Evolutionary conservation across 768 basidiomycete species (phyloP), one percentile per base, ranked within the genome.

Genomic region (Sarcodon sp.): DNA sequence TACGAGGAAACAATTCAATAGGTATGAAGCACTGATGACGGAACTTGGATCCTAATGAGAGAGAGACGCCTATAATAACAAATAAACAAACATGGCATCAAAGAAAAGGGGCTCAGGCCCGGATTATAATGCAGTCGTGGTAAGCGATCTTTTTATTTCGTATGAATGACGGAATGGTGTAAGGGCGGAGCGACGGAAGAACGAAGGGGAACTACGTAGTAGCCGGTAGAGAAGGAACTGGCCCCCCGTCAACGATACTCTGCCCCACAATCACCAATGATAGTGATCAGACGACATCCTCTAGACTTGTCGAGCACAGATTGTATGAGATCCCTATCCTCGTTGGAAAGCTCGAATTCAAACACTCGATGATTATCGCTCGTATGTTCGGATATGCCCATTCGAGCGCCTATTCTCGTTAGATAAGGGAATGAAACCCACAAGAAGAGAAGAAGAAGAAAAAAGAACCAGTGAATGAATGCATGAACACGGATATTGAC

Each of bases 211-310:
- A 27, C 21, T 27, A 27, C 21, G 21, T 27, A 27, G 21, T 27
- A 27, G 21, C 21, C 21, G 21, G 21, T 27, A 27, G 2, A 27
- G 2, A 27, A 27, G 21, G 21, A 27, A 4, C 21, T 27, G 21
- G 21, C 2, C 37, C 39, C 13, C 39, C 39, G 35, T 61, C 59
- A 79, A 32, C 87, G 80, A 64, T 90, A 90, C 66, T 90, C 87
- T 5, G 81, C 79, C 35, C 87, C 87, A 60, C 87, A 90, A 61
- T 90, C 87, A 8, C 87, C 87, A 51, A 90, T 80, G 27, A 69
- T 69, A 5, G 68, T 73, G 47, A 86, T 83, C 60, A 88, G 69
- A 18, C 59, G 69, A 38, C 75, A 64, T 3, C 80, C 76, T 35
- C 77, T 75, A n/a, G 82, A 86, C 38, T 66, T 71, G 3, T 60